Evolutionary conservation across 257 asterid genomes (phyloP).

Genomic region (Capsicum rhomboideum): DNA sequence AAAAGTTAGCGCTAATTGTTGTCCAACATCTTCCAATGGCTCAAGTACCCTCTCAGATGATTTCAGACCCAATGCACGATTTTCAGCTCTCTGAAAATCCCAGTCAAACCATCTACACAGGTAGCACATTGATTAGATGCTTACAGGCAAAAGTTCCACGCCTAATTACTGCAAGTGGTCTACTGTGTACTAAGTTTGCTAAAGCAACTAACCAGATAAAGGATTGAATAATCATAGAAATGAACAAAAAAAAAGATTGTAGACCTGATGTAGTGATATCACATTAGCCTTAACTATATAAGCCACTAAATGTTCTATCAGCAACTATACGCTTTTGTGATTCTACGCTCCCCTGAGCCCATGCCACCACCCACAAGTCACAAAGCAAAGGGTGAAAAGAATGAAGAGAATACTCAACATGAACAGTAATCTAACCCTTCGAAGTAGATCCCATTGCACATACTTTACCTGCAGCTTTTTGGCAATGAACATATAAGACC

Average conservation of each 20-base stretch:
- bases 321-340: not conserved
- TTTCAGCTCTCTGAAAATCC: conserved; percentile 30
- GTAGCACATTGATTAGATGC: not conserved
- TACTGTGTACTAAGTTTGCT: not conserved
- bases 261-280: not conserved
- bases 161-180: not conserved
- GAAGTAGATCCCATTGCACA: not conserved
- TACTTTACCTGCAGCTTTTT: conserved; percentile 60
- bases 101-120: conserved; percentile 72
- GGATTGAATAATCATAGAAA: not conserved
- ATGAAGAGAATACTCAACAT: not conserved
- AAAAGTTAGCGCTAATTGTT: conserved; percentile 74
- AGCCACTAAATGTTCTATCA: not conserved
- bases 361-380: not conserved
- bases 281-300: not conserved
- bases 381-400: not conserved
- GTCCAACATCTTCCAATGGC: conserved; percentile 75
- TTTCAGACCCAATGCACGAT: conserved; percentile 36
- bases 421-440: not conserved
- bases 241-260: not conserved
- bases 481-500: conserved; percentile 80
- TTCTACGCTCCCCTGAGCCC: not conserved
- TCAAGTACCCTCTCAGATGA: conserved; percentile 56
- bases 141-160: not conserved
- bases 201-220: not conserved